phyloP scores from a whole-genome alignment of 768 basidiomycete genomes.

The Pleurotus salmoneostramineus region DNA sequence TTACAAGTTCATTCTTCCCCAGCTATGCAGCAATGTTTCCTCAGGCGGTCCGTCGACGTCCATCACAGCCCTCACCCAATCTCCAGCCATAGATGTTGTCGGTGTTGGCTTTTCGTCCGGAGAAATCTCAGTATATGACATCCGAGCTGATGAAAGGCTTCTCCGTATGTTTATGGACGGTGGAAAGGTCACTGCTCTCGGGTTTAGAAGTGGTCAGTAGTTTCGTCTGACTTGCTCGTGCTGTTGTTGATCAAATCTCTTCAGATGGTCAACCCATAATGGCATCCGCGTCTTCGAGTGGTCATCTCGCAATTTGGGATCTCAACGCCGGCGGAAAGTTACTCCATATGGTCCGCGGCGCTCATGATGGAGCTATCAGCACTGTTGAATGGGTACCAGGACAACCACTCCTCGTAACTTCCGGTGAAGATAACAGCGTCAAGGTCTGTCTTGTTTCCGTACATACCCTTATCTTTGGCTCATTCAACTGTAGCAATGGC shows the following conservation, averaged over 20 bases:
- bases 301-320: constrained; percentile 93
- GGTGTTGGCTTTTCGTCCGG: constrained; percentile 91
- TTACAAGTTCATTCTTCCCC: constrained; percentile 63
- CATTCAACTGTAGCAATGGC: constrained; percentile 76
- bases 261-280: constrained; percentile 85
- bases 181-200: constrained; percentile 67
- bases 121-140: constrained; percentile 84
- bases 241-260: not conserved
- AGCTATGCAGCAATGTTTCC: constrained; percentile 32
- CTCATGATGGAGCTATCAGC: constrained; percentile 83
- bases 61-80: constrained; percentile 81
- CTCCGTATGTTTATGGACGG: constrained; percentile 92
- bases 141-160: constrained; percentile 84
- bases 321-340: constrained; percentile 77
- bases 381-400: constrained; percentile 90
- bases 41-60: constrained; percentile 27
- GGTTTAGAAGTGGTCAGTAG: constrained; percentile 80
- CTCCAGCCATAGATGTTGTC: constrained; percentile 93
- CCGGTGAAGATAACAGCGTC: constrained; percentile 91
- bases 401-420: constrained; percentile 86
- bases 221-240: not conserved
- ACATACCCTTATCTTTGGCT: not conserved
- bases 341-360: constrained; percentile 81
- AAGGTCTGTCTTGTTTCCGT: constrained; percentile 51
- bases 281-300: constrained; percentile 81